Base-by-base conservation (phyloP, 805 yeast genomes). In the Metschnikowia kofuensis region DNA sequence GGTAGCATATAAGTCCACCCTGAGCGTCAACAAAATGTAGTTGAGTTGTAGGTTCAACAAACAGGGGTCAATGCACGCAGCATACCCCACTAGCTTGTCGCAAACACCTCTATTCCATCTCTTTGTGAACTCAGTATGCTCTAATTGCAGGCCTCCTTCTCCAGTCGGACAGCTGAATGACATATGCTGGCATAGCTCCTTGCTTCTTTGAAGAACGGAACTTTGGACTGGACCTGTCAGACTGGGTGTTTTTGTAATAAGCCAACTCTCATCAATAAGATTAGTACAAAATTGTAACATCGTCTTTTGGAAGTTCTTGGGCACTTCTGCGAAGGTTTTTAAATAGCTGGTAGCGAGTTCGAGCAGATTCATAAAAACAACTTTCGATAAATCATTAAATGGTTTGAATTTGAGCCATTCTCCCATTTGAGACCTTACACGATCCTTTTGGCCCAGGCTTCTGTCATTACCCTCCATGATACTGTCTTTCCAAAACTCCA, bases 391-490 rank as follows among this genome's bases (percentile, higher is more conserved):
- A 45, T 67, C 63, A 16, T 57, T 54, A 44, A 71, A 70, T 0
- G 77, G 77, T 40, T 61, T 57, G 14, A 73, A 45, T 21, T 59
- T 59, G 59, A 72, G 63, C 77, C 77, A 73, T 48, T 69, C 69
- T 7, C 57, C 51, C 13, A 72, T 47, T 44, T 72, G 76, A 6
- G 62, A 47, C 38, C 42, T 51, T n/a, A 47, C 36, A 28, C 49
- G 38, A 14, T 51, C 51, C 30, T 51, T 45, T 39, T 34, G 37
- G 13, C 38, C 40, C 5, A 44, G 50, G 21, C 32, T n/a, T 13
- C 26, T 16, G 13, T 4, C 45, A 9, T 9, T 12, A 12, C 16
- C 40, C 34, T 13, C 13, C 38, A 16, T 11, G 31, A 30, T 30
- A 4, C 21, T 31, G 8, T 40, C 46, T 2, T 29, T 35, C 26